These are phyloP conservation scores for Penicillium oxalicum DNA, from an alignment of 2,329 filamentous ascomycete genomes.

Conservation along the genomic window DNA sequence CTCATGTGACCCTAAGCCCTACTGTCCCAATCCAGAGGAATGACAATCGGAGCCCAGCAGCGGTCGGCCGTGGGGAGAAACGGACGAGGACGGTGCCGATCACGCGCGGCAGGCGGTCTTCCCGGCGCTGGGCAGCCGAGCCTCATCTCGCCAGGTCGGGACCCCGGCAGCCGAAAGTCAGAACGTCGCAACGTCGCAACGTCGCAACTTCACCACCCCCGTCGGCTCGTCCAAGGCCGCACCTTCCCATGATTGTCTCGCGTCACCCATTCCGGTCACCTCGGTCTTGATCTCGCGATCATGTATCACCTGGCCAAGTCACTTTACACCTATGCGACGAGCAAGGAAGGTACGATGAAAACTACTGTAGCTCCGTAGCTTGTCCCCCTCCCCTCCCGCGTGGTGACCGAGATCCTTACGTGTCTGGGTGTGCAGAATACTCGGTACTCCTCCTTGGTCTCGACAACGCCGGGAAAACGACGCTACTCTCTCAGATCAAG, in stretches of 20 bases:
- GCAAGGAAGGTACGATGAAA: slow-evolving; percentile 71
- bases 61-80: no score
- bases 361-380: no score
- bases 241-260: neutral
- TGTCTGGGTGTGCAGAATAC: slow-evolving; percentile 60
- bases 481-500: slow-evolving; percentile 94
- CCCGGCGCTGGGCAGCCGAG: no score
- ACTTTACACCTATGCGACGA: slow-evolving; percentile 89
- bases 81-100: no score
- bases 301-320: slow-evolving; percentile 98
- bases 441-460: slow-evolving; percentile 94
- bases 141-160: neutral
- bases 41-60: neutral
- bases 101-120: no score
- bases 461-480: slow-evolving; percentile 97
- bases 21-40: slow-evolving; percentile 18
- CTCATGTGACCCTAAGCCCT: slow-evolving; percentile 23
- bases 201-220: neutral
- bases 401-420: no score
- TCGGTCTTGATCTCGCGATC: slow-evolving; percentile 21
- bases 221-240: neutral
- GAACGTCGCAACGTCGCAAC: neutral
- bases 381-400: no score
- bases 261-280: slow-evolving; percentile 8
- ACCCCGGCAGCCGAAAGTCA: neutral